A percentile compares a stretch with the other conserved stretches of the same genome.
These are phyloP conservation scores for Tetrahymena malaccensis DNA, from an alignment of 73 alveolate genomes.

Conservation along the genomic window DNA sequence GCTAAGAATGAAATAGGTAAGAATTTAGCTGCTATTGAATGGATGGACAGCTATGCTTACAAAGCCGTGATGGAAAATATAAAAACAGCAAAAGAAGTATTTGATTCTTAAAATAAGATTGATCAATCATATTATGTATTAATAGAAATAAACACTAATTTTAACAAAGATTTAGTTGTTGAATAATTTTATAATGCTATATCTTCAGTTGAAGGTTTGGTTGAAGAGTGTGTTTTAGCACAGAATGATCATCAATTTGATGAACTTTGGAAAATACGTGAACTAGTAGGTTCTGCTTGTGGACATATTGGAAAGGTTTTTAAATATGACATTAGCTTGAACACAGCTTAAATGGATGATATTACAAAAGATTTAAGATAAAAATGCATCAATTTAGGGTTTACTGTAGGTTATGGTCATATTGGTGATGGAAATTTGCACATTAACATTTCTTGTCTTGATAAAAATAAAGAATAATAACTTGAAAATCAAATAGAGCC, in stretches of 20 bases:
- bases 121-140: background rate
- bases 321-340: conserved; percentile 22
- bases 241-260: background rate
- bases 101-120: background rate
- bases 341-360: conserved; percentile 21
- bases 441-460: conserved; percentile 3
- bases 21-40: background rate
- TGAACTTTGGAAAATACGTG: conserved; percentile 19
- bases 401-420: conserved; percentile 20
- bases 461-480: background rate
- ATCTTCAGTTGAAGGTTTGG: background rate
- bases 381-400: background rate
- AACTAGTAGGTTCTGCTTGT: conserved; percentile 1
- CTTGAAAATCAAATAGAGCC: background rate
- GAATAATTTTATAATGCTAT: background rate
- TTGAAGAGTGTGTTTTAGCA: background rate
- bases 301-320: conserved; percentile 27
- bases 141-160: background rate
- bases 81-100: background rate
- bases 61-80: background rate
- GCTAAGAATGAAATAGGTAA: background rate
- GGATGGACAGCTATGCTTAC: background rate
- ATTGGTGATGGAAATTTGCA: conserved; percentile 42
- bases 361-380: background rate
- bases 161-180: background rate